Percentiles rank a stretch among this genome's conserved stretches.
phyloP scores from a whole-genome alignment of 805 yeast species.

The Hanseniaspora singularis region DNA sequence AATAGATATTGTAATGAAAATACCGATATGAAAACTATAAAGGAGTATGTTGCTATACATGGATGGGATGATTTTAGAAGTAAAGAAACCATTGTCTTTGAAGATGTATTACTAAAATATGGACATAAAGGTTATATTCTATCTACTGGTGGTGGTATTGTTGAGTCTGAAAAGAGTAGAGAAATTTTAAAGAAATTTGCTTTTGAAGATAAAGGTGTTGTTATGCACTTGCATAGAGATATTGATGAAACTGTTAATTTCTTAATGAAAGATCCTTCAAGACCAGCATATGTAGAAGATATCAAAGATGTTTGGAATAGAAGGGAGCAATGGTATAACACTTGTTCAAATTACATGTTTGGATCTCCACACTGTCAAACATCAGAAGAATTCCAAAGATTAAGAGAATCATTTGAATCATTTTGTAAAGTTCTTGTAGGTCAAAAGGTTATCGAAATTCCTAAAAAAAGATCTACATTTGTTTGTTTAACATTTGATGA shows the following conservation, averaged over 20 bases:
- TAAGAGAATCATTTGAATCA: slow-evolving; percentile 47
- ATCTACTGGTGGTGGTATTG: slow-evolving; percentile 95
- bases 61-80: slow-evolving; percentile 87
- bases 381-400: slow-evolving; percentile 40
- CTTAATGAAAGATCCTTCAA: slow-evolving; percentile 60
- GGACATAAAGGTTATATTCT: slow-evolving; percentile 49
- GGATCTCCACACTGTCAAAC: slow-evolving; percentile 61
- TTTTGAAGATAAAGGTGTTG: slow-evolving; percentile 51
- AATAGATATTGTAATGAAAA: slow-evolving; percentile 31
- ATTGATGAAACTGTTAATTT: slow-evolving; percentile 67
- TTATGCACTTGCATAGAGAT: slow-evolving; percentile 81
- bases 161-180: slow-evolving; percentile 64
- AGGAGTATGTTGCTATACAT: slow-evolving; percentile 44
- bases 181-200: slow-evolving; percentile 44
- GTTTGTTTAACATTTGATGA: slow-evolving; percentile 63
- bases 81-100: slow-evolving; percentile 48
- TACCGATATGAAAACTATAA: slow-evolving; percentile 35
- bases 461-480: slow-evolving; percentile 44
- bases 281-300: slow-evolving; percentile 82
- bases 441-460: slow-evolving; percentile 25
- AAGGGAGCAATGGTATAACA: slow-evolving; percentile 67
- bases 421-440: slow-evolving; percentile 59
- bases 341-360: slow-evolving; percentile 66
- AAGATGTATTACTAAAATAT: slow-evolving; percentile 31
- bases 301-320: slow-evolving; percentile 72